Evolutionary conservation across 164 flowering plant species (phyloP).

Genomic region (Platanus orientalis): DNA sequence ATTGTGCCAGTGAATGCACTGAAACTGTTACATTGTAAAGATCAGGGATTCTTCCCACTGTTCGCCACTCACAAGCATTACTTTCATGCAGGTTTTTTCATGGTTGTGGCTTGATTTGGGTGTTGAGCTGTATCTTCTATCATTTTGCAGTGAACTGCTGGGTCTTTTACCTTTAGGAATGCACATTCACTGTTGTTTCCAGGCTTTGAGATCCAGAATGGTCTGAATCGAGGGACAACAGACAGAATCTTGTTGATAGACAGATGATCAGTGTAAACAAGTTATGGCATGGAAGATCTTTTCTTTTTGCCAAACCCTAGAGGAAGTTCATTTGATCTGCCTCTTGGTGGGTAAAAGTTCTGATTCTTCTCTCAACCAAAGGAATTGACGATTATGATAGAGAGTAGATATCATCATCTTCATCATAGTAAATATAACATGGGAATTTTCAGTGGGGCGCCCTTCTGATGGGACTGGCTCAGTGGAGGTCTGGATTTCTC

Average conservation of each 20-base stretch:
- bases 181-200: conserved; percentile 9
- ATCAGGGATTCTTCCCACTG: too few species aligned
- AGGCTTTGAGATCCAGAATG: conserved; percentile 11
- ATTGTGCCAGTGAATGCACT: too few species aligned
- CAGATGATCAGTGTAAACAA: conserved; percentile 13
- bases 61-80: not conserved
- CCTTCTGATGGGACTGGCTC: conserved; percentile 9
- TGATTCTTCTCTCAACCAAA: too few species aligned
- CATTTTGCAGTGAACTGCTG: conserved; percentile 24
- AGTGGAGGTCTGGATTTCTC: conserved; percentile 8
- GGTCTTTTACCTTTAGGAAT: conserved; percentile 22
- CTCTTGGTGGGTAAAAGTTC: conserved; percentile 21
- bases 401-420: too few species aligned
- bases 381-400: conserved; percentile 16
- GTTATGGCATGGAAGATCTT: conserved; percentile 14
- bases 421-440: conserved; percentile 12
- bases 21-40: too few species aligned
- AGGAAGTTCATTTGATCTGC: conserved; percentile 12
- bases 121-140: conserved; percentile 7
- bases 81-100: conserved; percentile 2
- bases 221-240: conserved; percentile 12
- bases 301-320: conserved; percentile 13
- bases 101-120: conserved; percentile 9
- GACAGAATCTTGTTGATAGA: conserved; percentile 19
- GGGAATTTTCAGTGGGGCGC: conserved; percentile 17